Conservation (phyloP, 805 yeast species). For the Scheffersomyces stipitis region DNA sequence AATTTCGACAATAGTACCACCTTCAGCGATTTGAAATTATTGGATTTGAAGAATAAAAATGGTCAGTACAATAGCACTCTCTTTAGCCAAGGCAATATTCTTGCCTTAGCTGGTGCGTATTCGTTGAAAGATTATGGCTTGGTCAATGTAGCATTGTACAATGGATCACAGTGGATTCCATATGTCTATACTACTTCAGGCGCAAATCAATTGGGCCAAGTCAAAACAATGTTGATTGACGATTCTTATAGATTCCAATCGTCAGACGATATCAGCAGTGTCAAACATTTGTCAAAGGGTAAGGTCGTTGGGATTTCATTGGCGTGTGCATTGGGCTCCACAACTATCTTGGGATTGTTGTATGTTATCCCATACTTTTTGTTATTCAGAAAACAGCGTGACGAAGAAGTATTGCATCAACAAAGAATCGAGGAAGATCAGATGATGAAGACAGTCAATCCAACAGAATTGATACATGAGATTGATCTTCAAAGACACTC, state of each 20-base stretch:
- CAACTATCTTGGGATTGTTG: constrained; percentile 39
- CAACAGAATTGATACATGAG: constrained; percentile 44
- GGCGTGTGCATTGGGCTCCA: constrained; percentile 47
- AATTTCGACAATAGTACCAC: constrained; percentile 25
- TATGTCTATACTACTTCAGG: constrained; percentile 42
- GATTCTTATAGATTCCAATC: constrained; percentile 37
- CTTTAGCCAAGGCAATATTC: constrained; percentile 43
- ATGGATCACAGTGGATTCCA: constrained; percentile 71
- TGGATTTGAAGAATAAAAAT: constrained; percentile 33
- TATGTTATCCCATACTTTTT: constrained; percentile 40
- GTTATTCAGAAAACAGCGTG: constrained; percentile 28
- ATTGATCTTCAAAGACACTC: constrained; percentile 41
- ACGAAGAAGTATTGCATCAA: constrained; percentile 11
- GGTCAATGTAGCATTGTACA: constrained; percentile 60
- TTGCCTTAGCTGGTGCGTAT: constrained; percentile 61
- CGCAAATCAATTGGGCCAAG: constrained; percentile 22
- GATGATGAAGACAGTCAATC: constrained; percentile 45
- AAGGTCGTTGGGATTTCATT: constrained; percentile 46
- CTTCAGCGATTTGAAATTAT: constrained; percentile 47
- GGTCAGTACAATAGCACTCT: constrained; percentile 31
- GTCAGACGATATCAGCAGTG: constrained; percentile 27
- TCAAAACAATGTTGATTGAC: constrained; percentile 32
- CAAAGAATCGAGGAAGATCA: constrained; percentile 44
- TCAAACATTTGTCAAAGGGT: constrained; percentile 31
- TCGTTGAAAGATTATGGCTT: constrained; percentile 50